Evolutionary conservation across 192 early-diverging fungal species (phyloP).

Genomic region (Gryganskiella cystojenkinii): DNA sequence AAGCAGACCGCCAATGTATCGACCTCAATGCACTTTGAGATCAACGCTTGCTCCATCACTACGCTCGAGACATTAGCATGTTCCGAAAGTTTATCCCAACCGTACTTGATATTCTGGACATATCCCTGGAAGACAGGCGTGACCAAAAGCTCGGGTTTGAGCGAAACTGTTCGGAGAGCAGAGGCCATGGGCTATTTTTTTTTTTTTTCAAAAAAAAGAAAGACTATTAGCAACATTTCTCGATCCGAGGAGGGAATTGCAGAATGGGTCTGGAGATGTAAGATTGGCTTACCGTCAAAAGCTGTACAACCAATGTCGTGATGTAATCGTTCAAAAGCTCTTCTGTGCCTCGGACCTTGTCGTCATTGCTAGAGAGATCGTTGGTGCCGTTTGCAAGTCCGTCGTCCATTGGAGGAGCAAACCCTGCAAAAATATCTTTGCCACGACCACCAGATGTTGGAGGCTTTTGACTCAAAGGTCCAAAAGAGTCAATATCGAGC

Average conservation of each 20-base stretch:
- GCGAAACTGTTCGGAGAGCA: slow-evolving; percentile 35
- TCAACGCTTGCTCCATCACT: slow-evolving; percentile 50
- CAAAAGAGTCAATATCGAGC: slow-evolving; percentile 42
- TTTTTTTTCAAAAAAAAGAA: not conserved
- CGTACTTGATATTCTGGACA: slow-evolving; percentile 49
- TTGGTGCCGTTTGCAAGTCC: slow-evolving; percentile 6
- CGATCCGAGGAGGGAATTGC: not conserved
- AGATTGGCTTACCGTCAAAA: slow-evolving; percentile 30
- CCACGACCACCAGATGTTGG: not conserved
- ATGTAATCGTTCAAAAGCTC: slow-evolving; percentile 49
- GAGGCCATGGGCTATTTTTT: slow-evolving; percentile 46
- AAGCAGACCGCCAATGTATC: slow-evolving; percentile 43
- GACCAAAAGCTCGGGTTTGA: slow-evolving; percentile 40
- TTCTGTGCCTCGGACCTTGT: slow-evolving; percentile 36
- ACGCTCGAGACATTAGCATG: slow-evolving; percentile 52
- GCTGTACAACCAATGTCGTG: slow-evolving; percentile 45
- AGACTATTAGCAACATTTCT: not conserved
- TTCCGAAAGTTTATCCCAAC: slow-evolving; percentile 50
- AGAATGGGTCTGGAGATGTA: not conserved
- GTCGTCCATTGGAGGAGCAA: slow-evolving; percentile 27
- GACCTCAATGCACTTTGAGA: slow-evolving; percentile 51
- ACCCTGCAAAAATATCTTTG: slow-evolving; percentile 33
- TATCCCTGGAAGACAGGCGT: slow-evolving; percentile 42
- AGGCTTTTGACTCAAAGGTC: slow-evolving; percentile 15
- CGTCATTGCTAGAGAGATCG: not conserved